Evolutionary conservation across 805 yeast genomes (phyloP).

Genomic region (Kodamaea nitidulidarum): DNA sequence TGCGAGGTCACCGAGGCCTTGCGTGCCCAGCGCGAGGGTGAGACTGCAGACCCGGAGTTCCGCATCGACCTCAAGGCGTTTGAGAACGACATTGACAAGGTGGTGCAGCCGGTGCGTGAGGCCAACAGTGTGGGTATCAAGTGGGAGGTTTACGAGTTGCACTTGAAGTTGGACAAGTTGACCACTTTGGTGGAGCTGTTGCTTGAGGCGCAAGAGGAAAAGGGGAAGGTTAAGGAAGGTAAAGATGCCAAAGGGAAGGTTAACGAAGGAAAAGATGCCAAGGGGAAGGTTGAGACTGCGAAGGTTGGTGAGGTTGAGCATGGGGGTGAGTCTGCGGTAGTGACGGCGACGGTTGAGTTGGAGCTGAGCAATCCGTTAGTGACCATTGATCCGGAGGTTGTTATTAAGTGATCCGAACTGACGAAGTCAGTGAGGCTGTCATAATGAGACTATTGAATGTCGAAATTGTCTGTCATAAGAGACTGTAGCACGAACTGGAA

Average conservation of each 20-base stretch:
- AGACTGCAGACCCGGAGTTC: conserved; percentile 65
- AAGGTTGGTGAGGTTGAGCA: not conserved
- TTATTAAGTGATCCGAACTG: no score
- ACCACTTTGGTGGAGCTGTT: conserved; percentile 37
- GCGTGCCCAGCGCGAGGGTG: conserved; percentile 57
- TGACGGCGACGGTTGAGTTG: conserved; percentile 3
- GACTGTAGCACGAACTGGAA: no score
- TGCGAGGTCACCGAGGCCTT: conserved; percentile 38
- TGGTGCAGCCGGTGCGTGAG: conserved; percentile 56
- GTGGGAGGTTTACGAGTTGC: conserved; percentile 60
- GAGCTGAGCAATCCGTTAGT: conserved; percentile 6
- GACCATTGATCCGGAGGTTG: conserved; percentile 4
- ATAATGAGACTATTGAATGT: no score
- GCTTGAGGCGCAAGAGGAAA: conserved; percentile 13
- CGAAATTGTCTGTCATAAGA: no score
- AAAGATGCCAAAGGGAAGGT: not conserved
- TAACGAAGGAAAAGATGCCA: not conserved
- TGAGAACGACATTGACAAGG: conserved; percentile 44
- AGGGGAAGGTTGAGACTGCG: not conserved
- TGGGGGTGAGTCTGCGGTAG: conserved; percentile 1
- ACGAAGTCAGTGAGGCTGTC: not conserved
- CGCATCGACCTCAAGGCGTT: conserved; percentile 48
- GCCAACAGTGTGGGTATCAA: conserved; percentile 55
- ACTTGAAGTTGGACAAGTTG: conserved; percentile 47
- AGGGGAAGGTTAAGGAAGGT: no score